A percentile compares a stretch with the other conserved stretches of the same genome.
Conservation (phyloP, 768 basidiomycete genomes). For the Rhizopogon rudus region DNA sequence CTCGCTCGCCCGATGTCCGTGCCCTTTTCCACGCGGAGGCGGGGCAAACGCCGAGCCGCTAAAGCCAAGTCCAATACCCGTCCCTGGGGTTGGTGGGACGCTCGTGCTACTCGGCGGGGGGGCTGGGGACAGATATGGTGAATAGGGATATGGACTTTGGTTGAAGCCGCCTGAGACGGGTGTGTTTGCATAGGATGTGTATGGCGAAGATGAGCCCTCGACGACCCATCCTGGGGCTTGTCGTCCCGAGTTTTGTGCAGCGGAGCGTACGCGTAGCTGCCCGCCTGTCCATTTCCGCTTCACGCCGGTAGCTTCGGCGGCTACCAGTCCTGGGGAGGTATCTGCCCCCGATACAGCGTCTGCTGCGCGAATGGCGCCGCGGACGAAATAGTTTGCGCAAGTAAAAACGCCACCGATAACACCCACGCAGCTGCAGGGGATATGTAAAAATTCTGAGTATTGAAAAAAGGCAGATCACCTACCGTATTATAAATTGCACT, state of each 20-base stretch:
- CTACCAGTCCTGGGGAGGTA: constrained; percentile 52
- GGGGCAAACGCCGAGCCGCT: constrained; percentile 16
- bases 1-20: constrained; percentile 9
- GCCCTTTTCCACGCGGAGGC: constrained; percentile 10
- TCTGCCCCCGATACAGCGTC: constrained; percentile 55
- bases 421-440: constrained; percentile 61
- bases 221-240: constrained; percentile 59
- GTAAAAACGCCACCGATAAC: constrained; percentile 92
- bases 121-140: constrained; percentile 27
- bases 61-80: constrained; percentile 20
- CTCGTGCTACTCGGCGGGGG: constrained; percentile 29
- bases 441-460: not conserved
- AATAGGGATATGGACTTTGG: constrained; percentile 23
- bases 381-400: constrained; percentile 74
- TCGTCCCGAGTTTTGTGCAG: constrained; percentile 23
- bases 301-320: constrained; percentile 60
- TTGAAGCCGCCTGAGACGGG: constrained; percentile 27
- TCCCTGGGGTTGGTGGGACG: constrained; percentile 18
- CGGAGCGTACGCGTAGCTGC: constrained; percentile 54
- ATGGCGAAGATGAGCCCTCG: constrained; percentile 40
- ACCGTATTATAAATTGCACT: constrained; percentile 75
- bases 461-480: constrained; percentile 1
- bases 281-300: constrained; percentile 67
- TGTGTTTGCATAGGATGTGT: constrained; percentile 30
- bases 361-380: constrained; percentile 57